Percentiles rank a stretch among this genome's conserved stretches.
Evolutionary conservation across 345 rosid species (phyloP).

Genomic region (Gossypium australe): DNA sequence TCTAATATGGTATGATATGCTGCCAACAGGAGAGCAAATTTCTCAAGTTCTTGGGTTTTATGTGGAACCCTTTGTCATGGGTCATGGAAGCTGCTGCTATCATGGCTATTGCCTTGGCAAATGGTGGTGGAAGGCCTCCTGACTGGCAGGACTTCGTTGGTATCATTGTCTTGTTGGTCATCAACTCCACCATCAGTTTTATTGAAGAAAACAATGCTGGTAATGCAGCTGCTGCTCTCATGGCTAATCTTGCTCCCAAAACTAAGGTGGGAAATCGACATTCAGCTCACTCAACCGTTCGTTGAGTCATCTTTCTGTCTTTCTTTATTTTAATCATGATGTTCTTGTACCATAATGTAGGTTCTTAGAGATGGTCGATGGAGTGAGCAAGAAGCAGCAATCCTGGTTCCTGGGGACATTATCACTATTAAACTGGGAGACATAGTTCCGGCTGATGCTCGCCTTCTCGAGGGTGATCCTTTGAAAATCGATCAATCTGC

Average conservation of each 20-base stretch:
- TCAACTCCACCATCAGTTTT: slow-evolving; percentile 93
- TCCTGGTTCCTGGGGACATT: slow-evolving; percentile 88
- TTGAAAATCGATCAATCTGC: slow-evolving; percentile 89
- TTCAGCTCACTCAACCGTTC: not conserved
- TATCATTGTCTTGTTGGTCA: slow-evolving; percentile 55
- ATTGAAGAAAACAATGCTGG: slow-evolving; percentile 93
- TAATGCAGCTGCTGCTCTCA: slow-evolving; percentile 90
- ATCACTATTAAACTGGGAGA: slow-evolving; percentile 85
- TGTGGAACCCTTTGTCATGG: slow-evolving; percentile 99
- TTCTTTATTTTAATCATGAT: not conserved
- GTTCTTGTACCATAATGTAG: slow-evolving; percentile 23
- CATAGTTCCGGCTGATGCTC: slow-evolving; percentile 91
- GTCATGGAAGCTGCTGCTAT: slow-evolving; percentile 96
- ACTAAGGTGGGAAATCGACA: slow-evolving; percentile 49
- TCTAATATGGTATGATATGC: not conserved
- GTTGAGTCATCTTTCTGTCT: not conserved
- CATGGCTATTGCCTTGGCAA: slow-evolving; percentile 80
- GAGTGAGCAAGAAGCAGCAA: slow-evolving; percentile 86
- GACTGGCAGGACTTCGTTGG: slow-evolving; percentile 97
- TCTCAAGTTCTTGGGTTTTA: slow-evolving; percentile 84
- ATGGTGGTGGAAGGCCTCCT: slow-evolving; percentile 72
- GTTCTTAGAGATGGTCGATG: slow-evolving; percentile 80
- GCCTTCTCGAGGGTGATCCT: slow-evolving; percentile 94
- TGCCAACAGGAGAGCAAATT: slow-evolving; percentile 65
- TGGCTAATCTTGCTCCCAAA: slow-evolving; percentile 94